phyloP scores from a whole-genome alignment of 257 asterid species.

The Craterostigma plantagineum region DNA sequence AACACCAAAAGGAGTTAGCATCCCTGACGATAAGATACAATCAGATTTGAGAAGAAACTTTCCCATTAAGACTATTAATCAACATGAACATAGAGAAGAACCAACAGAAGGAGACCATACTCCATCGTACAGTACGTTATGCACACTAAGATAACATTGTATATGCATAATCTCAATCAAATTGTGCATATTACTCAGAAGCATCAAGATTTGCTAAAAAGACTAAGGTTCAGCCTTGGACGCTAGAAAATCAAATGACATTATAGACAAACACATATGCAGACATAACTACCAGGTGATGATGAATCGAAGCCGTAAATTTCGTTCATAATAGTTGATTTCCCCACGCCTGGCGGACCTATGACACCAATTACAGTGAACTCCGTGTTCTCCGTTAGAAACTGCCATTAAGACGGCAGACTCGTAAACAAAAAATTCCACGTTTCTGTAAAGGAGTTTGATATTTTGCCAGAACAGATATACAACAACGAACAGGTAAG shows the following conservation, averaged over 20 bases:
- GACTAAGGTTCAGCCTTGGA: too few relatives aligned
- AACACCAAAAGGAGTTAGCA: conserved; percentile 73
- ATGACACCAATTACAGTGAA: conserved; percentile 86
- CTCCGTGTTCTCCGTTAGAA: conserved; percentile 85
- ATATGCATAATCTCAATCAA: too few relatives aligned
- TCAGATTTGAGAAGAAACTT: not conserved
- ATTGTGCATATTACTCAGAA: too few relatives aligned
- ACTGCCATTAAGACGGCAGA: conserved; percentile 24
- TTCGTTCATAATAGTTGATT: conserved; percentile 84
- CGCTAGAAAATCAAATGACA: too few relatives aligned
- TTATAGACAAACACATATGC: not conserved
- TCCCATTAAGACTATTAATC: too few relatives aligned
- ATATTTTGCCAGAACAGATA: conserved; percentile 4
- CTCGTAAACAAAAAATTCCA: not conserved
- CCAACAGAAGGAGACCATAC: too few relatives aligned
- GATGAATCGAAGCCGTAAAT: conserved; percentile 80
- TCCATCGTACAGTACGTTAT: too few relatives aligned
- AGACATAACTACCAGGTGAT: conserved; percentile 41
- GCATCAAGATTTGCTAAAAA: not conserved
- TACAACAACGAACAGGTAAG: conserved; percentile 43
- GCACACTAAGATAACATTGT: too few relatives aligned
- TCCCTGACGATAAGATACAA: conserved; percentile 25
- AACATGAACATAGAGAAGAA: too few relatives aligned
- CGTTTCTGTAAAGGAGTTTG: conserved; percentile 1
- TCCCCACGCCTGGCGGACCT: conserved; percentile 86